These are phyloP conservation scores for Stramenopiles sp. DNA, from an alignment of 352 stramenopile genomes.

Conservation along the genomic window DNA sequence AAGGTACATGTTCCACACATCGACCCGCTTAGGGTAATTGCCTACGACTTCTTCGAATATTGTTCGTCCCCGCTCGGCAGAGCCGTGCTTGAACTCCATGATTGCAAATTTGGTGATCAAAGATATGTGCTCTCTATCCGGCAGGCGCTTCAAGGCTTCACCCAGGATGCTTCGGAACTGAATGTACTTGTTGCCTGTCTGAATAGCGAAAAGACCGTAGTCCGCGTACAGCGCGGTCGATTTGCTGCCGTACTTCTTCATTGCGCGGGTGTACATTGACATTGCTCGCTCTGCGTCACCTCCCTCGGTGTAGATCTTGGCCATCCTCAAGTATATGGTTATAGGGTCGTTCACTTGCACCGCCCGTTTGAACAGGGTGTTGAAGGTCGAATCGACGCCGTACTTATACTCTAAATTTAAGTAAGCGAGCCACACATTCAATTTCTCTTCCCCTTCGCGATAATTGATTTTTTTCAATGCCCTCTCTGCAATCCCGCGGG, in stretches of 20 bases:
- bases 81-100: conserved; percentile 76
- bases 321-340: conserved; percentile 75
- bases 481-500: conserved; percentile 67
- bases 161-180: too few relatives aligned
- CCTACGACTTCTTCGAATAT: conserved; percentile 73
- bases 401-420: conserved; percentile 89
- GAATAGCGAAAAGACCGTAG: too few relatives aligned
- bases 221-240: too few relatives aligned
- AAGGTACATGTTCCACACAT: conserved; percentile 87
- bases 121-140: conserved; percentile 73
- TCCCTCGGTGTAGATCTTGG: conserved; percentile 63
- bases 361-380: conserved; percentile 66
- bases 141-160: conserved; percentile 72
- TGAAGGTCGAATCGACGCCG: conserved; percentile 62
- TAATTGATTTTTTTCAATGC: conserved; percentile 81
- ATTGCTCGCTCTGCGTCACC: conserved; percentile 38
- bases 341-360: conserved; percentile 81
- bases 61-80: conserved; percentile 73
- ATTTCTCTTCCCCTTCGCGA: conserved; percentile 81
- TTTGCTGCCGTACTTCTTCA: too few relatives aligned
- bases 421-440: conserved; percentile 86
- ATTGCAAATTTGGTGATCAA: conserved; percentile 83
- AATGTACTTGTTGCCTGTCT: too few relatives aligned
- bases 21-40: conserved; percentile 83
- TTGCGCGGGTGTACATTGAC: too few relatives aligned